Percentiles rank a stretch among this genome's conserved stretches.
These are phyloP conservation scores for Pseudopediastrum boryanum DNA, from an alignment of 139 green algal species.

Conservation along the genomic window DNA sequence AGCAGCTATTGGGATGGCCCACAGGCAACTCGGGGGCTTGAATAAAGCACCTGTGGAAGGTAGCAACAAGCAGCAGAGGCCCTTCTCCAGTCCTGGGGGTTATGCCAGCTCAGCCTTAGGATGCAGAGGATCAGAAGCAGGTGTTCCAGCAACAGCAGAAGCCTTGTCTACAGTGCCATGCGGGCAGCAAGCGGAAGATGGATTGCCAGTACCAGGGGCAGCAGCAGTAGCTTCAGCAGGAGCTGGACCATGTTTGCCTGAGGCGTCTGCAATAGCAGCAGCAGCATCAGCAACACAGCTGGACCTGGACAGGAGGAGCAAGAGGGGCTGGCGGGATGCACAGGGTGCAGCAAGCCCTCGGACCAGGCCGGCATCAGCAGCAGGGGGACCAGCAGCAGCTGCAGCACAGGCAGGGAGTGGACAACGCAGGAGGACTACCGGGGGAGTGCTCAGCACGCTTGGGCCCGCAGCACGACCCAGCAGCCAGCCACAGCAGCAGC, in stretches of 20 bases:
- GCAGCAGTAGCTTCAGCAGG: conserved; percentile 4
- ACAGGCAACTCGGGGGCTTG: too few relatives aligned
- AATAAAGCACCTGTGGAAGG: background rate
- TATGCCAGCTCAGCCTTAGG: background rate
- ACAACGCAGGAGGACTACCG: background rate
- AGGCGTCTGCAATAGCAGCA: background rate
- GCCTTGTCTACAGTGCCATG: too few relatives aligned
- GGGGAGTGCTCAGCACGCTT: conserved; percentile 5
- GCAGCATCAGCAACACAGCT: background rate
- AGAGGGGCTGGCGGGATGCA: background rate
- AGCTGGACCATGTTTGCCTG: background rate
- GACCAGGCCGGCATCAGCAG: background rate
- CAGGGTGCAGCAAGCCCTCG: background rate
- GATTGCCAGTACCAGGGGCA: background rate
- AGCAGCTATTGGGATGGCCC: too few relatives aligned
- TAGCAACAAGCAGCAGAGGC: conserved; percentile 3
- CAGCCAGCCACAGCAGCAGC: background rate
- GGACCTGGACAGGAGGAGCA: background rate
- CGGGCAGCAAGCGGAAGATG: too few relatives aligned
- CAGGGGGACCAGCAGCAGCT: conserved; percentile 26
- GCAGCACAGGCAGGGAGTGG: conserved; percentile 3
- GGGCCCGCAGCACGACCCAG: too few relatives aligned
- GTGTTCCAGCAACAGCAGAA: background rate
- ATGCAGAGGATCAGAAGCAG: conserved; percentile 14
- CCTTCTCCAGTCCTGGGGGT: too few relatives aligned